A percentile compares a stretch with the other conserved stretches of the same genome.
phyloP scores from a whole-genome alignment of 2,329 filamentous ascomycete species.

The Pseudogymnoascus sp. region DNA sequence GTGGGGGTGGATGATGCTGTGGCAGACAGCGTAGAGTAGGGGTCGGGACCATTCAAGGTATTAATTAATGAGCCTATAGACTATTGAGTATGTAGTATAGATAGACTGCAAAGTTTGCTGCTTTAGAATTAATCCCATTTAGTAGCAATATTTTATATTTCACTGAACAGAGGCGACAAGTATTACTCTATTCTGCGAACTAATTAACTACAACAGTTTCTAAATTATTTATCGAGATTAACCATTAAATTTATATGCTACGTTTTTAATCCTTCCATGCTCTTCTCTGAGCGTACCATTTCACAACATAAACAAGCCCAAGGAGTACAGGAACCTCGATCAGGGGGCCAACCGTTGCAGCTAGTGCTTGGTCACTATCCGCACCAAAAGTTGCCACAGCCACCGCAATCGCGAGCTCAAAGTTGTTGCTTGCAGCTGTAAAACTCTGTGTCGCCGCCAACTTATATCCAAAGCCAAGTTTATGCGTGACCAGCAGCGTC shows the following conservation, averaged over 20 bases:
- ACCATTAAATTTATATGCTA: not conserved
- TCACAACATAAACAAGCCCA: slow-evolving; percentile 62
- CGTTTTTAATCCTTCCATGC: not conserved
- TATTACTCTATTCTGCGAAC: not conserved
- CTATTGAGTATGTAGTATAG: not conserved
- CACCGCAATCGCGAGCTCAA: slow-evolving; percentile 84
- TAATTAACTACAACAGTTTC: not conserved
- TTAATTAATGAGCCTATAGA: not conserved
- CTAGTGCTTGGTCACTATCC: slow-evolving; percentile 66
- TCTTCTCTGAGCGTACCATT: slow-evolving; percentile 42
- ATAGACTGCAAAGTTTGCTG: not conserved
- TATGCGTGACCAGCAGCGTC: slow-evolving; percentile 54
- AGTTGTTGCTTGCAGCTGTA: slow-evolving; percentile 87
- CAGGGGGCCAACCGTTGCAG: slow-evolving; percentile 69
- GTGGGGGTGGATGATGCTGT: slow-evolving; percentile 56
- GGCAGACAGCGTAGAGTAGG: not conserved
- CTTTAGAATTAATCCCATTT: slow-evolving; percentile 56
- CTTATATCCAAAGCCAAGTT: slow-evolving; percentile 66
- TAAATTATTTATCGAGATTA: not conserved
- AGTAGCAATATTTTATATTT: not conserved
- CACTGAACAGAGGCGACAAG: not conserved
- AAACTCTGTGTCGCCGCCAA: slow-evolving; percentile 71
- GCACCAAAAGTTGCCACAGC: slow-evolving; percentile 70
- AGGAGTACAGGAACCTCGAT: slow-evolving; percentile 76
- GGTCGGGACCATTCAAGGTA: not conserved